Base-by-base conservation (phyloP, 768 basidiomycete genomes). In the Psilocybe azurescens region DNA sequence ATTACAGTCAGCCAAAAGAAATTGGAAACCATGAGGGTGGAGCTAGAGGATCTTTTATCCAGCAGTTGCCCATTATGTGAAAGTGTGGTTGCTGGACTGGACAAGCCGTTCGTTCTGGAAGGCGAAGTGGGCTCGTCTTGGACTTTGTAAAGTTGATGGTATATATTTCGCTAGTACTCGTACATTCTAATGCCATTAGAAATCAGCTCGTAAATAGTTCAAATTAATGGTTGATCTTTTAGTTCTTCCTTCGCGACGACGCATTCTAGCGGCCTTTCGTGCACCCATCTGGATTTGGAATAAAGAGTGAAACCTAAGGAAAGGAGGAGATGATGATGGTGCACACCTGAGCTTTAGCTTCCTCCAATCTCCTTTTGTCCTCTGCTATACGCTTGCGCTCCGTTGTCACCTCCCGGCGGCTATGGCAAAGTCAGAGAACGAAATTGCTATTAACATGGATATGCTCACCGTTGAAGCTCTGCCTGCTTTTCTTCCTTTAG, bases 11-110 rank as follows among this genome's bases (percentile, higher is more conserved):
- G 79, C 39, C 84, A 83, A 61, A 86, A 83, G 71, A 88, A 86
- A 73, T 77, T 81, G 51, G 93, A 94, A 75, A 88, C 84, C 73
- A 68, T 97, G 73, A 81, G 92, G 67, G 82, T 82, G 46, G 95
- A 98, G 78, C 73, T 99, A 70, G 97, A 99, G 67, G 92, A 94
- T 56, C 73, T 98, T 62, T 79, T 99, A 44, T 90, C 95, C 16
- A 89, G 90, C 66, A 93, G 83, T 61, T 99, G 97, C 78, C 95
- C 96, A 32, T 76, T 98, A 60, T 99, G 97, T 74, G 97, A 99
- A 72, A 89, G 89, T 64, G 91, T 95, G 16, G 84, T 97, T 49
- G 87, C 82, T 4, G 90, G 91, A 5, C 75, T 99, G 67, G 96
- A 99, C 73, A 90, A 87, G 73, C 89, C 94, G 11, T 99, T 99